phyloP scores from a whole-genome alignment of 2,329 filamentous ascomycete species.

The Cytospora piceae region DNA sequence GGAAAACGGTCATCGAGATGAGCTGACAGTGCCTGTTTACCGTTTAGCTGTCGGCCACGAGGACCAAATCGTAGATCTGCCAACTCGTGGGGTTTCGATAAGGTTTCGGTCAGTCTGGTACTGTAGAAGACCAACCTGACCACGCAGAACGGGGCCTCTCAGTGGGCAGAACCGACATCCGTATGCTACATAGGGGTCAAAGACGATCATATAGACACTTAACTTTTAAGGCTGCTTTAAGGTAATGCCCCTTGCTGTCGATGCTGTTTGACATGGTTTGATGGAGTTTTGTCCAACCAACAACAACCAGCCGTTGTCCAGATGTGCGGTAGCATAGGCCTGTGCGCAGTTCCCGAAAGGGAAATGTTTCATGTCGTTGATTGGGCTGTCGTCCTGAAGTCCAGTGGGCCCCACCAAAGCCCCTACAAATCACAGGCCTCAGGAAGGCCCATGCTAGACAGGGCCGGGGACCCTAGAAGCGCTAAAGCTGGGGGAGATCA shows the following conservation, averaged over 20 bases:
- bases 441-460: constrained; percentile 13
- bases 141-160: no score
- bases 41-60: constrained; percentile 9
- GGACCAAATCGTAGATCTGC: background rate
- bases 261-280: constrained; percentile 21
- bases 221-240: background rate
- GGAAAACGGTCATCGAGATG: constrained; percentile 10
- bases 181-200: background rate
- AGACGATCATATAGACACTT: background rate
- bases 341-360: constrained; percentile 16
- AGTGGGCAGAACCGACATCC: no score
- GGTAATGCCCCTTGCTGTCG: background rate
- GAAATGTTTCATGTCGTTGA: constrained; percentile 18
- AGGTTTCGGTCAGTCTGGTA: background rate
- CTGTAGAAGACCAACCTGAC: background rate
- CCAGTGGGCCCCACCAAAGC: background rate
- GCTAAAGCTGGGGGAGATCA: constrained; percentile 15
- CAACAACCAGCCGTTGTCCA: constrained; percentile 18
- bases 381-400: background rate
- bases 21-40: background rate
- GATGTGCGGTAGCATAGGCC: no score
- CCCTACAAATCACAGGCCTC: constrained; percentile 21
- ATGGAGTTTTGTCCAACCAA: background rate
- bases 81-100: background rate
- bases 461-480: constrained; percentile 7